Percentiles rank a stretch among this genome's conserved stretches.
phyloP scores from a whole-genome alignment of 164 flowering plant genomes.

The Stephania yunnanensis region DNA sequence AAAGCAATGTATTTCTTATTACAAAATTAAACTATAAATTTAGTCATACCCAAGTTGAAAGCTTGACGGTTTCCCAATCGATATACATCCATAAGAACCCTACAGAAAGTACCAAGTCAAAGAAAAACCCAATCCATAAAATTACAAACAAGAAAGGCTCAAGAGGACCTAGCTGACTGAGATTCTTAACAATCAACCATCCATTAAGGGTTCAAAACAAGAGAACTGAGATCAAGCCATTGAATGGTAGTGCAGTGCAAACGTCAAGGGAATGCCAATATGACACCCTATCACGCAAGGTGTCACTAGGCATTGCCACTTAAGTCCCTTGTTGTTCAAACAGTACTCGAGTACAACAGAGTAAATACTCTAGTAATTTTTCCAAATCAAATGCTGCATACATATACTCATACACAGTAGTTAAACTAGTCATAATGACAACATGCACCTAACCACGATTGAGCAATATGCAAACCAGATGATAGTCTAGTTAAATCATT shows the following conservation, averaged over 20 bases:
- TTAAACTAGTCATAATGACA: no score
- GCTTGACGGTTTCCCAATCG: conserved; percentile 68
- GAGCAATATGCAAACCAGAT: no score
- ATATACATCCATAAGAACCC: conserved; percentile 81
- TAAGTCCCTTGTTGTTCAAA: no score
- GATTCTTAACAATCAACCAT: neutral
- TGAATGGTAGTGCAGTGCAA: neutral
- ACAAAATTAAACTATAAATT: neutral
- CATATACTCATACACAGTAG: no score
- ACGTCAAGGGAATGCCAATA: no score
- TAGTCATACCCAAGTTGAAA: conserved; percentile 64
- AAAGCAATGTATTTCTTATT: neutral
- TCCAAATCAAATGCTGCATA: no score
- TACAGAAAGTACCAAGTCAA: conserved; percentile 20
- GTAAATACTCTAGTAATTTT: no score
- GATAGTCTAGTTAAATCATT: no score
- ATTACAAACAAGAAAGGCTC: neutral
- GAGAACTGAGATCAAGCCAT: neutral
- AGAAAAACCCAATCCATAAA: neutral
- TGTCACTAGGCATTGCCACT: no score
- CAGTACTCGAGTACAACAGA: no score
- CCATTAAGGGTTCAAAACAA: neutral
- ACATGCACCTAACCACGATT: no score
- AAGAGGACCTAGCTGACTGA: neutral
- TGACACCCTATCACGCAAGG: no score